phyloP scores from a whole-genome alignment of 768 basidiomycete genomes.

The Cytidiella melzeri region DNA sequence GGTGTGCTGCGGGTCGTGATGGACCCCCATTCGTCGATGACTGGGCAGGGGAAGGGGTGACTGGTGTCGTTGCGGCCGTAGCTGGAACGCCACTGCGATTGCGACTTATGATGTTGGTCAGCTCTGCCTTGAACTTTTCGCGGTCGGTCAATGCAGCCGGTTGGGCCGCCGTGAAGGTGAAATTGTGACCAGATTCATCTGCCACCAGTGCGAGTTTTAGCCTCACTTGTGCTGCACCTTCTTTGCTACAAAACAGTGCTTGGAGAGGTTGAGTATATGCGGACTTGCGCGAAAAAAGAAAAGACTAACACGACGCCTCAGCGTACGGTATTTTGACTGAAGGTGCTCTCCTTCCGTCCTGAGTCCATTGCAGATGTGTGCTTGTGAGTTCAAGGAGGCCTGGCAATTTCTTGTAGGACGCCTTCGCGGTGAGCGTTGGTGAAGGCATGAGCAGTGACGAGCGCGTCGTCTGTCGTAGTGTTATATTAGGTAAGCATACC shows the following conservation, averaged over 20 bases:
- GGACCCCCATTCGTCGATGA: slow-evolving; percentile 15
- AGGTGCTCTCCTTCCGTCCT: slow-evolving; percentile 59
- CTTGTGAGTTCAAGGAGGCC: slow-evolving; percentile 74
- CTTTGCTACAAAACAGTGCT: slow-evolving; percentile 86
- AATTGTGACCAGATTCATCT: slow-evolving; percentile 74
- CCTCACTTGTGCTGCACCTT: slow-evolving; percentile 71
- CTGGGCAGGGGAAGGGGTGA: slow-evolving; percentile 25
- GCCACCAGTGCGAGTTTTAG: slow-evolving; percentile 66
- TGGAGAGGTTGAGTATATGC: slow-evolving; percentile 4
- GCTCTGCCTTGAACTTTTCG: slow-evolving; percentile 76
- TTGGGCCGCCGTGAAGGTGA: slow-evolving; percentile 70
- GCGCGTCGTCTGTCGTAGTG: slow-evolving; percentile 5
- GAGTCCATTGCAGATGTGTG: slow-evolving; percentile 73
- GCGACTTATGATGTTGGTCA: slow-evolving; percentile 69
- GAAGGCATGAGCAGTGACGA: slow-evolving; percentile 41
- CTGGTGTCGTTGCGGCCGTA: slow-evolving; percentile 12
- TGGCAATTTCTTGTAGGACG: slow-evolving; percentile 77
- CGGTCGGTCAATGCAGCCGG: slow-evolving; percentile 62
- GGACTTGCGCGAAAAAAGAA: slow-evolving; percentile 6
- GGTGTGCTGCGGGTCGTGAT: slow-evolving; percentile 24
- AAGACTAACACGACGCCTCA: slow-evolving; percentile 55
- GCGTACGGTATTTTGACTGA: slow-evolving; percentile 56
- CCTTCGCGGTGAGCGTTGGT: slow-evolving; percentile 64
- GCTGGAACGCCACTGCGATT: slow-evolving; percentile 42
- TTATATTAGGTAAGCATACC: slow-evolving; percentile 23